A percentile compares a stretch with the other conserved stretches of the same genome.
phyloP scores from a whole-genome alignment of 164 flowering plant genomes.

The Sedum album region DNA sequence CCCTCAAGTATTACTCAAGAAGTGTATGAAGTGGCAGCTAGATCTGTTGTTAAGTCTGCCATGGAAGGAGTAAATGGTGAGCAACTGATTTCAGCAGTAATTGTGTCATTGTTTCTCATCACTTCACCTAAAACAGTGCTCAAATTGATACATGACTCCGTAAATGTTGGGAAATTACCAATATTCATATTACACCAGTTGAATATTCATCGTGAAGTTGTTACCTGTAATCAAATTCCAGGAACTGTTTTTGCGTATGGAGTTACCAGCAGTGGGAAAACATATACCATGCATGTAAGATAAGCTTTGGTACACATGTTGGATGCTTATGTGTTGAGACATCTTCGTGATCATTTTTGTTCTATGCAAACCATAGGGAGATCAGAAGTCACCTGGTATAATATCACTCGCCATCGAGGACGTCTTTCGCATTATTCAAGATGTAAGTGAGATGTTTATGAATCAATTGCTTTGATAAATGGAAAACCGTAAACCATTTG shows the following conservation, averaged over 20 bases:
- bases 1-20: slow-evolving; percentile 50
- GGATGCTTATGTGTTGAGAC: not conserved
- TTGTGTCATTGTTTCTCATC: not conserved
- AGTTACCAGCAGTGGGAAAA: slow-evolving; percentile 99
- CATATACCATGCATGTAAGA: slow-evolving; percentile 99
- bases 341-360: slow-evolving; percentile 8
- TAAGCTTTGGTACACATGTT: slow-evolving; percentile 3
- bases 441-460: too few relatives aligned
- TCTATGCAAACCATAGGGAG: too few relatives aligned
- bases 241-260: slow-evolving; percentile 99
- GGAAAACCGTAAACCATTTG: too few relatives aligned
- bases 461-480: too few relatives aligned
- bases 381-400: too few relatives aligned
- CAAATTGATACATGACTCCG: not conserved
- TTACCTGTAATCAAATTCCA: slow-evolving; percentile 25
- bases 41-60: slow-evolving; percentile 88
- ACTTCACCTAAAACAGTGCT: not conserved
- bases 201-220: not conserved
- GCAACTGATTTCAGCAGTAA: too few relatives aligned
- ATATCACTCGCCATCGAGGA: too few relatives aligned
- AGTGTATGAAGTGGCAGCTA: slow-evolving; percentile 92
- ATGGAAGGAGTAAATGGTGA: slow-evolving; percentile 98
- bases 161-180: not conserved
- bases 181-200: not conserved
- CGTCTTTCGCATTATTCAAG: too few relatives aligned